Evolutionary conservation across 495 filamentous ascomycete genomes (phyloP), one percentile per base, ranked within the genome.

Genomic region (Neurospora sp.): DNA sequence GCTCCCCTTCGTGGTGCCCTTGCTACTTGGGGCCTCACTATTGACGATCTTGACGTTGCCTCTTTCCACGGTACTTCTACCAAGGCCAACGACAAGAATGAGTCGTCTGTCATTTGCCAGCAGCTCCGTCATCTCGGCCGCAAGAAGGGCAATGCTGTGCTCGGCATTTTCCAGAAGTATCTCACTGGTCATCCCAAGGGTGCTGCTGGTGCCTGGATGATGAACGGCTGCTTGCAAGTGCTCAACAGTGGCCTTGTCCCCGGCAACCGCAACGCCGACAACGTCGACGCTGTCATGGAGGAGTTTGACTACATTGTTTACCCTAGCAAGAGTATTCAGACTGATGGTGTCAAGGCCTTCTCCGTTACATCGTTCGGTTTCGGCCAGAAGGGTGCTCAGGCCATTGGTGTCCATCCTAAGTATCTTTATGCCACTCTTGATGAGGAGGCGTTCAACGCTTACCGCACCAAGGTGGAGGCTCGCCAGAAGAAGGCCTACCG

Each of bases 111-210:
- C 79, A 91, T 99, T 77, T 97, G 95, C 87, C 92, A 97, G 82
- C 97, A 98, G 85, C 87, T 99, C 83, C 90, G 89, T 77, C 96
- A 99, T 81, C 91, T 99, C 69, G 96, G 96, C 74, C 92, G 96
- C 70, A 89, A 90, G 82, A 97, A 97, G 88, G 96, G 96, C 78
- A 98, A 99, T 81, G 94, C 96, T 38, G 86, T 99, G 9, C 82
- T 98, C 73, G 96, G 96, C 83, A 95, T 99, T 81, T 99, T 98
- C 92, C 96, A 99, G 83, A 99, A 99, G 82, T 98, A 97, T 81
- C 90, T 99, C 46, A 99, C 96, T 18, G 96, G 96, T 77, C 96
- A 99, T 82, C 96, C 96, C 76, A 99, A 99, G 89, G 96, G 96
- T 90, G 95, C 96, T 78, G 96, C 96, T 70, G 96, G 96, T 82